phyloP scores from a whole-genome alignment of 805 yeast species.

The Ogataea philodendri region DNA sequence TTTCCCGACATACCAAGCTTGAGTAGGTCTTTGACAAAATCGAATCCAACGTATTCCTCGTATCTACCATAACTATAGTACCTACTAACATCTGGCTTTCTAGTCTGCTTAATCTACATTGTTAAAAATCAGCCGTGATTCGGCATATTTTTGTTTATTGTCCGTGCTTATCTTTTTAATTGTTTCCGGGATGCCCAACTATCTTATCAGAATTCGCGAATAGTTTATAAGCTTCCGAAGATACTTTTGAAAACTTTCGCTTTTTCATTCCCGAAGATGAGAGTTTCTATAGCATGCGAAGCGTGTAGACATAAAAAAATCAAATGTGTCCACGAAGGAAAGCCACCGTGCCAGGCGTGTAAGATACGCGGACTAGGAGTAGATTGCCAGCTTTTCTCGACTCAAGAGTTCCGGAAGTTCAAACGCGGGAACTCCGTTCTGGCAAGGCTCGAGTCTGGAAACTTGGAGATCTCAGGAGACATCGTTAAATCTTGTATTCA shows the following conservation, averaged over 20 bases:
- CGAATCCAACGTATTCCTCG: not conserved
- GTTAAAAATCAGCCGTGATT: constrained; percentile 1
- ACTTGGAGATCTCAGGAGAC: constrained; percentile 4
- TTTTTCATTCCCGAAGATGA: too few species aligned
- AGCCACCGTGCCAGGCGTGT: constrained; percentile 17
- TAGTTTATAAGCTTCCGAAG: constrained; percentile 3
- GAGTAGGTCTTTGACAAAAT: not conserved
- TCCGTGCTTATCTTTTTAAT: not conserved
- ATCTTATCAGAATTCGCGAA: too few species aligned
- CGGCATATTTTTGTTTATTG: not conserved
- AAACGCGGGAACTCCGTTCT: constrained; percentile 1
- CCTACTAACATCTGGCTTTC: too few species aligned
- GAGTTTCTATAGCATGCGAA: constrained; percentile 17
- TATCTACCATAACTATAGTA: too few species aligned
- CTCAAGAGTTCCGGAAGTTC: constrained; percentile 17
- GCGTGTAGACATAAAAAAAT: constrained; percentile 16
- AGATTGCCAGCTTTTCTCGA: constrained; percentile 15
- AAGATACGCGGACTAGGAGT: constrained; percentile 6
- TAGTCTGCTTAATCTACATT: too few species aligned
- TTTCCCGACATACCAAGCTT: constrained; percentile 8
- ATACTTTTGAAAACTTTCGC: not conserved
- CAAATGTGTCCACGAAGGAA: constrained; percentile 16
- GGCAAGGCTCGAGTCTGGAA: not conserved
- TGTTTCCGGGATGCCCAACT: too few species aligned
- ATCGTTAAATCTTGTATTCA: constrained; percentile 5